Percentiles rank a stretch among this genome's conserved stretches.
These are phyloP conservation scores for Luzula sylvatica DNA, from an alignment of 176 grass and related monocot species.

Conservation along the genomic window DNA sequence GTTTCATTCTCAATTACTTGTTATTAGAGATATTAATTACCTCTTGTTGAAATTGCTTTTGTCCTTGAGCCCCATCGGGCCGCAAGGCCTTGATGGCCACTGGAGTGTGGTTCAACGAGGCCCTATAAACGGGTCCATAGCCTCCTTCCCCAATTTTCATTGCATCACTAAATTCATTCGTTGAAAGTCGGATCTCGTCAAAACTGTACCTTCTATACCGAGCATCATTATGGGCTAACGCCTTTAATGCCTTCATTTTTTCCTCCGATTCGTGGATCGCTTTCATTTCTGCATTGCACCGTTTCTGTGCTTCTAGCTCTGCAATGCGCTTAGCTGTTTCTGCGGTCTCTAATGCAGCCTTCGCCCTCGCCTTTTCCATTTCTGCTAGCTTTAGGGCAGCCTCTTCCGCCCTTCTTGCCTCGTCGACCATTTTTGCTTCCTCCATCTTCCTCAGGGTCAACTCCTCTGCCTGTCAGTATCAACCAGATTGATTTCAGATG, in stretches of 20 bases:
- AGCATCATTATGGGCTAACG: constrained; percentile 47
- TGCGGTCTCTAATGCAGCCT: constrained; percentile 65
- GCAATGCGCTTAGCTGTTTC: constrained; percentile 67
- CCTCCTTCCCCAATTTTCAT: constrained; percentile 94
- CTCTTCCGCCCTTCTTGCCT: constrained; percentile 56
- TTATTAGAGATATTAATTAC: not conserved
- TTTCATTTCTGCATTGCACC: constrained; percentile 68
- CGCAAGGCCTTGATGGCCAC: constrained; percentile 86
- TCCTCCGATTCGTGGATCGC: constrained; percentile 72
- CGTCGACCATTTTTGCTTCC: constrained; percentile 54
- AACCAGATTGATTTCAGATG: not conserved
- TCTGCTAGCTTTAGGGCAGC: constrained; percentile 45
- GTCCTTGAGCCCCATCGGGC: constrained; percentile 64
- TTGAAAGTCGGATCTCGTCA: constrained; percentile 77
- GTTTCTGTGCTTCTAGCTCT: constrained; percentile 61
- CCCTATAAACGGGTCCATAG: constrained; percentile 85
- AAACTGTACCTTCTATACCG: constrained; percentile 77
- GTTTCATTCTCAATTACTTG: not conserved
- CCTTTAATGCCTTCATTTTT: constrained; percentile 52
- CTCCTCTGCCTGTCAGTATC: constrained; percentile 42
- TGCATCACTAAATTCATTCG: constrained; percentile 58
- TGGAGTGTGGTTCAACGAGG: constrained; percentile 70
- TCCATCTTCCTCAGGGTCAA: constrained; percentile 60
- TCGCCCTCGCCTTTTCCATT: constrained; percentile 74
- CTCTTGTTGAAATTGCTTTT: constrained; percentile 97